Conservation (phyloP, 2,329 filamentous ascomycete genomes). For the Phialophora verrucosa region DNA sequence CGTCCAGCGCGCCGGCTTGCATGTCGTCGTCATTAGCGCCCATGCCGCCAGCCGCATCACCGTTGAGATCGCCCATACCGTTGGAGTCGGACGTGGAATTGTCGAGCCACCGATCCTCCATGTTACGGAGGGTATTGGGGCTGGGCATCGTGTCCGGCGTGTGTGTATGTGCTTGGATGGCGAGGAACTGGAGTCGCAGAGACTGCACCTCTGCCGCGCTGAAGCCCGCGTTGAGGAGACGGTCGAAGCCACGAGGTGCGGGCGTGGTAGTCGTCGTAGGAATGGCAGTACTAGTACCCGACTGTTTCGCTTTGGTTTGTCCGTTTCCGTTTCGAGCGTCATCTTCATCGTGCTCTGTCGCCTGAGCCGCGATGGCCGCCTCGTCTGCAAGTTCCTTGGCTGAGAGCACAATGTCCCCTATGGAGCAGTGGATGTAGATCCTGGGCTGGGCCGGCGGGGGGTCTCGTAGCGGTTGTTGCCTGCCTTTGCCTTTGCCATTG, state of each 20-base stretch:
- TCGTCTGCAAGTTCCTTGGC: constrained; percentile 72
- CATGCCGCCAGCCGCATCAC: constrained; percentile 41
- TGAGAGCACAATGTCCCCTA: constrained; percentile 75
- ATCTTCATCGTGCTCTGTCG: not conserved
- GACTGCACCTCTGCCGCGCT: constrained; percentile 80
- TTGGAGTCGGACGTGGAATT: constrained; percentile 56
- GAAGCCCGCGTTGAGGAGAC: constrained; percentile 81
- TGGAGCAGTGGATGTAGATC: constrained; percentile 91
- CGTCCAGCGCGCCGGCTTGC: constrained; percentile 71
- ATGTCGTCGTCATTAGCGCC: constrained; percentile 47
- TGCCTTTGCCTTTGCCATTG: constrained; percentile 66
- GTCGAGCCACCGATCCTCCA: constrained; percentile 94
- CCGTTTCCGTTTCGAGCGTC: not conserved
- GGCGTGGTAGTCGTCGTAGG: constrained; percentile 56
- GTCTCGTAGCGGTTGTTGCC: constrained; percentile 64
- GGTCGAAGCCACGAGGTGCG: constrained; percentile 81
- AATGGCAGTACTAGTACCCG: constrained; percentile 4
- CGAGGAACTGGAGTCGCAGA: constrained; percentile 85
- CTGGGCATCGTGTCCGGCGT: constrained; percentile 89
- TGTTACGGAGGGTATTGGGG: constrained; percentile 72
- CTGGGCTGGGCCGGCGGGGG: constrained; percentile 54
- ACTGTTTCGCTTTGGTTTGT: constrained; percentile 14
- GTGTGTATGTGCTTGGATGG: constrained; percentile 79
- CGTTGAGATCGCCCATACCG: constrained; percentile 46
- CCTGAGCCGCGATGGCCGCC: constrained; percentile 44